phyloP scores from a whole-genome alignment of 1,139 yeast genomes.

The Candida mesenterica region DNA sequence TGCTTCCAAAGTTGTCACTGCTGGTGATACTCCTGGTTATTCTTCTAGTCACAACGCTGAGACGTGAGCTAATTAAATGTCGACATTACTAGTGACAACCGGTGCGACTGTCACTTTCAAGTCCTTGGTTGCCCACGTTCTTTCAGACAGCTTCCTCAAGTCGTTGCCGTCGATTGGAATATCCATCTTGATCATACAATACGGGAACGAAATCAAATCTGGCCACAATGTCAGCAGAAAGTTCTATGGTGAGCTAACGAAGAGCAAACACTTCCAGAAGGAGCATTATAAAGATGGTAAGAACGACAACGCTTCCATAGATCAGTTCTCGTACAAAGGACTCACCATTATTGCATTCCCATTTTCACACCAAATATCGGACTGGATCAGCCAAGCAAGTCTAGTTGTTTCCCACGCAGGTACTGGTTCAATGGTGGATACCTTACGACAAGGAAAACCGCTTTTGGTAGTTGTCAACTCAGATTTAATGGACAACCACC shows the following conservation, averaged over 20 bases:
- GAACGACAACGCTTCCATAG: too few relatives aligned
- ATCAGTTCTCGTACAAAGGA: slow-evolving; percentile 2
- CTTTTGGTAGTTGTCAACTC: slow-evolving; percentile 72
- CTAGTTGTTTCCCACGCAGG: slow-evolving; percentile 88
- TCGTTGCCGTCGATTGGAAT: slow-evolving; percentile 34
- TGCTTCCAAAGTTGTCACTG: too few relatives aligned
- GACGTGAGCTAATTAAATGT: too few relatives aligned
- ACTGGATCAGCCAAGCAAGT: slow-evolving; percentile 41
- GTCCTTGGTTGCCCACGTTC: slow-evolving; percentile 44
- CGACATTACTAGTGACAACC: slow-evolving; percentile 56
- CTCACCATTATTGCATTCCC: slow-evolving; percentile 37
- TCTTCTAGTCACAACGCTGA: too few relatives aligned
- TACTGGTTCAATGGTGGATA: slow-evolving; percentile 87
- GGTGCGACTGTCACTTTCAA: slow-evolving; percentile 86
- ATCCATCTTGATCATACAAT: slow-evolving; percentile 55
- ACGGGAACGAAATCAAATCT: slow-evolving; percentile 54
- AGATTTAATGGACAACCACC: slow-evolving; percentile 82
- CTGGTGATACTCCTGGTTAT: too few relatives aligned
- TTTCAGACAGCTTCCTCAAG: slow-evolving; percentile 36
- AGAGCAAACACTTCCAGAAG: neutral
- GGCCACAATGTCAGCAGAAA: slow-evolving; percentile 24
- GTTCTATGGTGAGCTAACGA: slow-evolving; percentile 17
- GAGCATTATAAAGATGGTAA: too few relatives aligned
- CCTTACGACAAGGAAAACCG: slow-evolving; percentile 53
- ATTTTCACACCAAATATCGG: slow-evolving; percentile 42